phyloP scores from a whole-genome alignment of 192 early-diverging fungal species.

The Backusella circina region DNA sequence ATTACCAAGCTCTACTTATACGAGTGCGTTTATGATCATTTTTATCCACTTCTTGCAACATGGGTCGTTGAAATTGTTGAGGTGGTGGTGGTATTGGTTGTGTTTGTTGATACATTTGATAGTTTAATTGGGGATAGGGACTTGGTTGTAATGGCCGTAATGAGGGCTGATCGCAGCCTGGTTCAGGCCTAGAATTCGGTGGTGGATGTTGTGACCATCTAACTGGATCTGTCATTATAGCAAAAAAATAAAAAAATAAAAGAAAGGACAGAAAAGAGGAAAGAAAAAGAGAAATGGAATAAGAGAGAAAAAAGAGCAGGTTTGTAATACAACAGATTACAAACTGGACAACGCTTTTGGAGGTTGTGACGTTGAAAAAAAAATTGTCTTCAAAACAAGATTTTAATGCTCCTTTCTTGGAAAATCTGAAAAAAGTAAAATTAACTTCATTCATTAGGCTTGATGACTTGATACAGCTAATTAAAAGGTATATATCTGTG shows the following conservation, averaged over 20 bases:
- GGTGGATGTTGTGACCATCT: background rate
- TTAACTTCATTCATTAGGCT: background rate
- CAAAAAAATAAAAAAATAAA: background rate
- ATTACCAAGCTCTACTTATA: constrained; percentile 34
- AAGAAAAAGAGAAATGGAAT: background rate
- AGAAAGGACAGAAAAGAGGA: background rate
- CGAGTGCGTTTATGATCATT: constrained; percentile 19
- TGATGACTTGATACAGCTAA: background rate
- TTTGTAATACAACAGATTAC: background rate
- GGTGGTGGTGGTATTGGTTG: background rate
- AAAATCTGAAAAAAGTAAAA: background rate
- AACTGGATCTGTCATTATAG: background rate
- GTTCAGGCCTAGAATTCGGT: background rate
- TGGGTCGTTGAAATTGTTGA: background rate
- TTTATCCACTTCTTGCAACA: background rate
- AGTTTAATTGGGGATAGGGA: background rate
- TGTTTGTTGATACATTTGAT: background rate
- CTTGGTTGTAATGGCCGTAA: constrained; percentile 18
- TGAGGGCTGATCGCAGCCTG: background rate
- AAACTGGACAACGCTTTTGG: background rate
- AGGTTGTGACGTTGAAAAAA: background rate
- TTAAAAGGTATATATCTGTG: background rate
- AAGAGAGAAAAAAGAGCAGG: background rate
- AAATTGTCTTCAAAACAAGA: background rate
- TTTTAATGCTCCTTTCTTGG: background rate